Base-by-base conservation (phyloP, 1,139 yeast genomes). In the Pneumocystis oryctolagi region DNA sequence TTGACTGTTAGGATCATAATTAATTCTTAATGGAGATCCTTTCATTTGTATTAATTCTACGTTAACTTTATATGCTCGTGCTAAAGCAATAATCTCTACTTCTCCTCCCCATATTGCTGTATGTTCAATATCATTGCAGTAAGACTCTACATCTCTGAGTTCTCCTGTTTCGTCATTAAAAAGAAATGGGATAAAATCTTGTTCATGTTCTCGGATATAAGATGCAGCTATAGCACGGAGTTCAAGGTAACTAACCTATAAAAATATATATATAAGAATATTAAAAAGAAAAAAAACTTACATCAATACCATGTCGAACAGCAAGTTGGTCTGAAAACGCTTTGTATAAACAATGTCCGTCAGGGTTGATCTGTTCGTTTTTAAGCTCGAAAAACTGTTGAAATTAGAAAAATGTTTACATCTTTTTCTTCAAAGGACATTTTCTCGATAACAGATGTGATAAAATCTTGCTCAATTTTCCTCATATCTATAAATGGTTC, bases 51-150 rank as follows among this genome's bases (percentile, higher is more conserved):
- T 77, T 5, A 92, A 84, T 61, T 84, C 78, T n/a, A 90, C 82
- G 1, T 89, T 85, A 69, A 87, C 83, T 64, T 84, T 78, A 70
- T 79, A 87, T 9, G 80, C 81, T 65, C 82, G 79, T 0, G 94
- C 79, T 58, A 89, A 76, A 0, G 97, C 96, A 69, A 88, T 73
- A 25, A 90, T 83, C 75, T 92, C 98, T 77, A 89, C 78, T 70
- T 92, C 97, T 4, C 96, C 94, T 35, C 98, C 98, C 98, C 98
- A 92, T 78, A 88, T 82, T 0, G 95, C 84, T 0, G 96, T 88
- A 18, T 75, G 76, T 63, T 80, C 85, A 64, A 92, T 78, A 67
- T 84, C 85, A 1, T 76, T 73, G 8, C 89, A 80, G 72, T 92
- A 92, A n/a, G 80, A 81, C 53, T 81, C 84, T 34, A 90, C 74